Evolutionary conservation across 257 asterid species (phyloP), one percentile per base, ranked within the genome.

Genomic region (Primulina eburnea): DNA sequence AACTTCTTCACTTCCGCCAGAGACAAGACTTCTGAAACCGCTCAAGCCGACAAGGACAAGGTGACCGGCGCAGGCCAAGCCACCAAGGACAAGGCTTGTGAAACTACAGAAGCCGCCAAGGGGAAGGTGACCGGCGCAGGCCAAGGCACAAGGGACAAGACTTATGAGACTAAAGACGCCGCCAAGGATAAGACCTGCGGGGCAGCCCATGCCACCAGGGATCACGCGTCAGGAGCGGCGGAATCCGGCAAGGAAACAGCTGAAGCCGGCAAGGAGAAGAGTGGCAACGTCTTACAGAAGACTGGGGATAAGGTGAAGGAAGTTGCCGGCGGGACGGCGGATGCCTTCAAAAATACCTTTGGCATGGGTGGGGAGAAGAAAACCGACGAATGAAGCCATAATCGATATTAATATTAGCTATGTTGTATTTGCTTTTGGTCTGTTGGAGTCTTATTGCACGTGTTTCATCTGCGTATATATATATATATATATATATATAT

Each of bases 221-320:
- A 87, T 11, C 88, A 87, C 80, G 96, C 93, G 2, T 69, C 85
- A 2, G 76, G 80, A 24, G 81, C 80, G 91, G 71, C 86, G 0
- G 83, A 87, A 73, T 68, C 84, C 0, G 93, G 89, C 0, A 80
- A 80, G 65, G 96, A 89, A 75, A 76, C 85, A 1, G 91, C 95
- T 1, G 68, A 75, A 65, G 87, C 96, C 0, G 96, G 96, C 30
- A 83, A 85, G 69, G 92, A 93, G 71, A 79, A 85, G 76, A 80
- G 89, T 0, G 99, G 99, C 0, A 91, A 96, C 1, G 4, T 82
- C 1, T 32, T 92, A 43, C 88, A 82, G 68, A 71, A 84, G 34
- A 30, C 33, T 30, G 33, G 33, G 5, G 6, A 30, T 30, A 30
- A 30, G 33, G 33, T 3, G 33, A 30, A 30, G 33, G 33, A 30